phyloP scores from a whole-genome alignment of 108 stramenopile genomes.

The Discostella pseudostelligera region DNA sequence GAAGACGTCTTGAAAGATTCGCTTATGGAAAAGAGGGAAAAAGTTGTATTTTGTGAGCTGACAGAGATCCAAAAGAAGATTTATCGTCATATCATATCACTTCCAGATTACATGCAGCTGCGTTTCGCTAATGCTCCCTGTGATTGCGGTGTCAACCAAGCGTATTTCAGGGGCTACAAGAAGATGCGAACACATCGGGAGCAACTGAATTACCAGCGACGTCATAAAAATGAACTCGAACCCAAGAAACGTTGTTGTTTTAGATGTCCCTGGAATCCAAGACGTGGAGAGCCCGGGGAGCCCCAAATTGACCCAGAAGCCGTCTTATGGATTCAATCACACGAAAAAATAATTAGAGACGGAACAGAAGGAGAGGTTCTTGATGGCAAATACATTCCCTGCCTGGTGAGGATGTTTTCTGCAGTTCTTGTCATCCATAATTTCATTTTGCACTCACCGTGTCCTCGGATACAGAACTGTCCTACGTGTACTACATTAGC shows the following conservation, averaged over 20 bases:
- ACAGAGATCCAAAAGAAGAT: conserved; percentile 73
- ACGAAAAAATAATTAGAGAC: conserved; percentile 17
- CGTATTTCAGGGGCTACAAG: conserved; percentile 56
- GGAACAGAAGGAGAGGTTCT: conserved; percentile 18
- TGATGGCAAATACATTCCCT: conserved; percentile 30
- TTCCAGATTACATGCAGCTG: conserved; percentile 76
- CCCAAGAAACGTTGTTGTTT: conserved; percentile 62
- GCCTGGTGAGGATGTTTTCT: conserved; percentile 7
- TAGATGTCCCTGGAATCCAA: conserved; percentile 53
- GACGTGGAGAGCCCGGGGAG: conserved; percentile 29
- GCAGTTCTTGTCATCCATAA: background rate
- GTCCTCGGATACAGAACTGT: conserved; percentile 32
- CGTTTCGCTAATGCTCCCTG: conserved; percentile 66
- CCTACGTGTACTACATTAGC: conserved; percentile 67
- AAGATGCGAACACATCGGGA: conserved; percentile 58
- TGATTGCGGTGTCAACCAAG: conserved; percentile 79
- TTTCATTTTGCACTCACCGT: background rate
- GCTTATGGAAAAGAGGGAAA: conserved; percentile 77
- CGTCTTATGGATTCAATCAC: conserved; percentile 59
- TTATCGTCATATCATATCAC: conserved; percentile 68
- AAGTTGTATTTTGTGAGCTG: conserved; percentile 77
- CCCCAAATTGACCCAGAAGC: conserved; percentile 65
- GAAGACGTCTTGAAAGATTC: conserved; percentile 56
- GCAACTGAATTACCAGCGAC: conserved; percentile 62
- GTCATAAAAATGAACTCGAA: conserved; percentile 53